phyloP scores from a whole-genome alignment of 2,329 filamentous ascomycete genomes.

The Talaromyces sp. region DNA sequence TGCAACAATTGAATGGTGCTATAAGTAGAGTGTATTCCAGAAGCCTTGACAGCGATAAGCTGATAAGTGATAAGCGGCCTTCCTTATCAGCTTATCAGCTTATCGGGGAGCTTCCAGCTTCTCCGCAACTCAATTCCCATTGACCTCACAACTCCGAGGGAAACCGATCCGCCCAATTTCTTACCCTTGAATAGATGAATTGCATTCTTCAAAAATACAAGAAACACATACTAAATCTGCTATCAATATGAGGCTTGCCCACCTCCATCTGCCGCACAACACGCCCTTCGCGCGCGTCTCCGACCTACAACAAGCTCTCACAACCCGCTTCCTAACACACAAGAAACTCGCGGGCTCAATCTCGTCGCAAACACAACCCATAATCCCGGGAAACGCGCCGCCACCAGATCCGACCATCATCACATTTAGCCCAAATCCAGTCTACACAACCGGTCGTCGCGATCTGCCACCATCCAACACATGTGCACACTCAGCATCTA shows the following conservation, averaged over 20 bases:
- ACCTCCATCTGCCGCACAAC: slow-evolving; percentile 60
- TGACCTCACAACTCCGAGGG: slow-evolving; percentile 22
- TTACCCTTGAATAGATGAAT: neutral
- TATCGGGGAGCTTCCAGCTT: slow-evolving; percentile 21
- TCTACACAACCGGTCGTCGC: slow-evolving; percentile 87
- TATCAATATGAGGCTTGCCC: slow-evolving; percentile 56
- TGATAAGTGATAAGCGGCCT: too few species aligned
- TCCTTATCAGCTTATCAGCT: too few species aligned
- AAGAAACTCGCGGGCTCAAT: slow-evolving; percentile 51
- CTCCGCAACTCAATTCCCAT: slow-evolving; percentile 22
- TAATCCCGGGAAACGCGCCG: slow-evolving; percentile 23
- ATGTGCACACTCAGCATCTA: slow-evolving; percentile 34
- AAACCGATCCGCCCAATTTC: slow-evolving; percentile 11
- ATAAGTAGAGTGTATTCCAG: too few species aligned
- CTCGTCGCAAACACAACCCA: slow-evolving; percentile 26
- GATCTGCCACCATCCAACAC: slow-evolving; percentile 57
- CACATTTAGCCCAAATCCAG: slow-evolving; percentile 78
- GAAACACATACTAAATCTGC: neutral
- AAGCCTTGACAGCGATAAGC: too few species aligned
- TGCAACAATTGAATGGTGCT: too few species aligned
- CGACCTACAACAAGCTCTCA: slow-evolving; percentile 59
- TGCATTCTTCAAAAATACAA: neutral
- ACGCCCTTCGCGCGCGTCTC: slow-evolving; percentile 60
- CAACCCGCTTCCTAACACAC: slow-evolving; percentile 60
- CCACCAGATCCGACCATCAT: slow-evolving; percentile 71